Evolutionary conservation across 176 grass and related monocot genomes (phyloP), one percentile per base, ranked within the genome.

Genomic region (Musa acuminata): DNA sequence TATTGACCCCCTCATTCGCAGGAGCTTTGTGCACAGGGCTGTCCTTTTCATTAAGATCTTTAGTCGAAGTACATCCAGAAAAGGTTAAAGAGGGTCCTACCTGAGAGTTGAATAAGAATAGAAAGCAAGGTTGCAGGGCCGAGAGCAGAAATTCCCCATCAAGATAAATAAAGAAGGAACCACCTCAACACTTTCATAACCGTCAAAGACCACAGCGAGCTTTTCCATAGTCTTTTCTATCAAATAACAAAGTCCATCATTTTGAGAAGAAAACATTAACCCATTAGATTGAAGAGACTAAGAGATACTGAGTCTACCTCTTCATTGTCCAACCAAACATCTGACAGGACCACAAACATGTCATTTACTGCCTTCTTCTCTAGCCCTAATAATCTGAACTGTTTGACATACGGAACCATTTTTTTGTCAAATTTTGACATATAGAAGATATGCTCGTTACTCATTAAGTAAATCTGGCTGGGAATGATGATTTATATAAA

Each of bases 121-220:
- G 72, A 91, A 93, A 77, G 94, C 81, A 69, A 93, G 81, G 80
- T 93, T 93, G 83, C 88, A 93, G 53, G 94, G 86, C 8, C 49
- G 80, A 66, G 94, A 98, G 77, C 87, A 98, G 82, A 98, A 93
- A 77, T 98, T 91, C 75, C 90, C 90, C 94, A 98, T 98, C 49
- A 98, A 85, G 80, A 98, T 88, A 78, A 98, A 93, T 52, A 98
- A 76, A 76, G 87, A 93, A 78, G 94, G 94, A 57, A 98, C 94
- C 8, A 86, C 86, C 70, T 98, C 88, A 53, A 98, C 86, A 62
- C 87, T 87, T 55, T 98, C 84, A 75, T 98, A 98, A 70, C 90
- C 94, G 80, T 93, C 87, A 83, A 98, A 84, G 20, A 93, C 88
- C 81, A 90, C 72, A 23, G 78, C 84, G 53, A 98, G 83, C 84